Evolutionary conservation across 345 rosid genomes (phyloP), one percentile per base, ranked within the genome.

Genomic region (Eucalyptus viminalis): DNA sequence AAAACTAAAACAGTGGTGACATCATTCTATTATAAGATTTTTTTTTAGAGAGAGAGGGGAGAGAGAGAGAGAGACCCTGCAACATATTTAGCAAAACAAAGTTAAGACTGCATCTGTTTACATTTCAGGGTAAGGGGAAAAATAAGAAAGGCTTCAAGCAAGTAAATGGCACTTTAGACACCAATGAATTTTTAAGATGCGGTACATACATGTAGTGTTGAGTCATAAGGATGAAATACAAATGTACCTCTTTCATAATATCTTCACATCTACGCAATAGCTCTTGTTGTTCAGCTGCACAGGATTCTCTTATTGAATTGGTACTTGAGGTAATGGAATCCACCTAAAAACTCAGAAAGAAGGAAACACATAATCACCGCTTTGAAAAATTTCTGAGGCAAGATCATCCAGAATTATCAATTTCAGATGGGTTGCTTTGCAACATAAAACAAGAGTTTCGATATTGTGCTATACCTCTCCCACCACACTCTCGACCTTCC

Each of bases 401-500:
- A 24, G 88, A 86, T 31, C 49, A 37, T 60, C 40, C 67, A 86
- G 47, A 31, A 54, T 49, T 21, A 31, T 34, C 60, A 54, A 86
- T 60, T 86, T 51, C 65, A 51, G 31, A 54, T 60, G 65, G 14
- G 88, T 50, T n/a, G 88, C 54, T 86, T 76, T 76, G 47, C 19
- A 1, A 88, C 37, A 62, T 47, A 54, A 37, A 40, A 86, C n/a
- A 54, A 51, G 65, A 51, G 49, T 51, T n/a, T 45, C 67, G 0
- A 86, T 51, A 54, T 24, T 34, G 45, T 34, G 49, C 47, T 54
- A n/a, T 93, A 96, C 99, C 97, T 93, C 94, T 86, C 94, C 94
- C 67, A 97, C 91, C 24, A 96, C 91, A 91, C 95, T 92, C 94
- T 95, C 99, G 83, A 97, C 95, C 88, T 95, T 92, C 90, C 88